These are phyloP conservation scores for Erythrobasidium hasegawianum DNA, from an alignment of 1,284 basidiomycete genomes.

Conservation along the genomic window DNA sequence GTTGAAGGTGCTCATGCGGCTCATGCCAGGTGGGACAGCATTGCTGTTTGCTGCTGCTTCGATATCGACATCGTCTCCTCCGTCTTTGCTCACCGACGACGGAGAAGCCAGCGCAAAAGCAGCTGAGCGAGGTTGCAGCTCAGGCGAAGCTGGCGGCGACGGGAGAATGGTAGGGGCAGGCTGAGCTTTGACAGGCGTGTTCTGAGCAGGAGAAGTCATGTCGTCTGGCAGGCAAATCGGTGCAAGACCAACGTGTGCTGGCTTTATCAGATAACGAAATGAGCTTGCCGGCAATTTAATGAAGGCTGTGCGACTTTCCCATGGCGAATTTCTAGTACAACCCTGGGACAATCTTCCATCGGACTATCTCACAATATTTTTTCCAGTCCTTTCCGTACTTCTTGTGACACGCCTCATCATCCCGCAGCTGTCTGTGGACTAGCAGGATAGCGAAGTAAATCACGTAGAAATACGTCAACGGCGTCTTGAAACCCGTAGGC, in stretches of 20 bases:
- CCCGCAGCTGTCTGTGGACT: slow-evolving; percentile 81
- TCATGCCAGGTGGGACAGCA: not conserved
- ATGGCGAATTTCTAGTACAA: slow-evolving; percentile 60
- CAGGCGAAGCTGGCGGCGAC: not conserved
- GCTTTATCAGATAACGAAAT: no score
- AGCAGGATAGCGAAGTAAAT: slow-evolving; percentile 81
- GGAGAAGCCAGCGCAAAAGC: not conserved
- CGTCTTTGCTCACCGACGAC: not conserved
- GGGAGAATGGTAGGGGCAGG: not conserved
- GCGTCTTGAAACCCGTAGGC: slow-evolving; percentile 84
- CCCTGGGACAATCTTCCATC: slow-evolving; percentile 82
- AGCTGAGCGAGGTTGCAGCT: not conserved
- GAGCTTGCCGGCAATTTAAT: no score
- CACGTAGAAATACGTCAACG: slow-evolving; percentile 94
- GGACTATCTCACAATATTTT: slow-evolving; percentile 76
- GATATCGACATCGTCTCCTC: not conserved
- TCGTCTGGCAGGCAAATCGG: no score
- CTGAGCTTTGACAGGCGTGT: no score
- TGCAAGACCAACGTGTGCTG: no score
- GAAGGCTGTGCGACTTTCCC: no score
- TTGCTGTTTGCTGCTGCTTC: not conserved
- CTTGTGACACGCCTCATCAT: slow-evolving; percentile 84
- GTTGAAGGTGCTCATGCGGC: no score
- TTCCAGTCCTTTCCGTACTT: slow-evolving; percentile 90
- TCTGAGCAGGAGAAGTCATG: no score